Base-by-base conservation (phyloP, 805 yeast genomes). In the Metschnikowia noctiluminum region DNA sequence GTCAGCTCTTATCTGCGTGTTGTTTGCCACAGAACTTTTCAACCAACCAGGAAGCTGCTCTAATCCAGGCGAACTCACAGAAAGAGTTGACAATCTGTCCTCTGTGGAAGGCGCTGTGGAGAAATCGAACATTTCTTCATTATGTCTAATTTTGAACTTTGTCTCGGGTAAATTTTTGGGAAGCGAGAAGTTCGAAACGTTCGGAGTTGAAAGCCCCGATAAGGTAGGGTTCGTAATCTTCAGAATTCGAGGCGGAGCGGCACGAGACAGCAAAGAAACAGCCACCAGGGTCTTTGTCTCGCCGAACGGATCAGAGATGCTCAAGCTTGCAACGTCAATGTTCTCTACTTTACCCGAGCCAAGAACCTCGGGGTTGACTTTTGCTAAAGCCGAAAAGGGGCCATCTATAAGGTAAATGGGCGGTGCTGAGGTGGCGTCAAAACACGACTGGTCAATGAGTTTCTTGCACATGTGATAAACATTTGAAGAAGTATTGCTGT, bases 111-210 rank as follows among this genome's bases (percentile, higher is more conserved):
- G 46, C 4, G 40, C 45, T 15, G 36, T 38, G 9, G 48, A 42
- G 15, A 47, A 45, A 38, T 53, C 56, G 10, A 64, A 41, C 49
- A 68, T 50, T 56, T 83, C 87, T 58, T 83, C 88, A 51, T 81
- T 79, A 46, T 73, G 77, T 46, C 70, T 75, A 32, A 79, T 65
- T 42, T 67, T 54, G 76, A 82, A 53, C 58, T 60, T 52, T 47
- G 62, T 21, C 66, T 69, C 42, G 58, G 62, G 57, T 2, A 57
- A 38, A 32, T 55, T 47, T 16, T 66, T 69, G 0, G 88, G 88
- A 34, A 83, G 68, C 34, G 71, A 69, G 56, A 83, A 83, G 54
- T 81, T 78, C 3, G 84, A 73, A 28, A 79, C 63, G 1, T 71
- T 69, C 6, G 77, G 76, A 1, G 77, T 68, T 7, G 46, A 38